Conservation (phyloP, 176 grass and related monocot species). For the maize (Zea mays) region Zm-B73-REFERENCE-NAM-5.0 NC_050098.1:39486501-39487000, state of each 20-base stretch:
- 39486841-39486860: constrained; percentile 67
- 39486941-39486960: constrained; percentile 41
- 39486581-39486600: too few species aligned
- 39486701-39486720: constrained; percentile 21
- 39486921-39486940: constrained; percentile 85
- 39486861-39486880: constrained; percentile 21
- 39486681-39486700: constrained; percentile 48
- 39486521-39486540: too few species aligned
- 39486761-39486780: constrained; percentile 27
- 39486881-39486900: constrained; percentile 71
- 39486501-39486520: too few species aligned
- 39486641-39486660: background rate
- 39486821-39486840: constrained; percentile 80
- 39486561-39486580: too few species aligned
- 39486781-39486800: constrained; percentile 41
- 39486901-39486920: constrained; percentile 72
- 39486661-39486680: background rate
- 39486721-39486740: constrained; percentile 54
- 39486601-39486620: too few species aligned
- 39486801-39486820: constrained; percentile 87
- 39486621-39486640: background rate
- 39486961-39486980: background rate
- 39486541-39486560: too few species aligned
- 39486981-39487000: background rate
- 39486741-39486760: constrained; percentile 34